Evolutionary conservation across 2,329 filamentous ascomycete species (phyloP).

Genomic region (Sporothrix euskadiensis): DNA sequence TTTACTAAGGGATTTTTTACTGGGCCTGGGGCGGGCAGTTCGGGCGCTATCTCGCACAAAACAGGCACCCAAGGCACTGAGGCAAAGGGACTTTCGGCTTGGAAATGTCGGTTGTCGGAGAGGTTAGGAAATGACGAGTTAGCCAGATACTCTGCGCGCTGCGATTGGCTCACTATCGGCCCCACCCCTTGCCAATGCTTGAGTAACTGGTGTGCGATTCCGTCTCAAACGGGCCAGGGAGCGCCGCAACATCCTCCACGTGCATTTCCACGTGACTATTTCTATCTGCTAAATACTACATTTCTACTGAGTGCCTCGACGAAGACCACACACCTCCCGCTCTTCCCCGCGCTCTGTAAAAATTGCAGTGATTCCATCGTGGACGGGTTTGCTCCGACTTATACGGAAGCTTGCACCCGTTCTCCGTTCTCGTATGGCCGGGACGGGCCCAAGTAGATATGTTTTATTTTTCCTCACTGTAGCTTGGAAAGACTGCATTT

Average conservation of each 20-base stretch:
- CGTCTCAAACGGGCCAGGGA: not conserved
- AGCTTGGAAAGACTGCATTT: not conserved
- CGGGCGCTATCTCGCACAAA: conserved; percentile 5
- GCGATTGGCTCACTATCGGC: conserved; percentile 21
- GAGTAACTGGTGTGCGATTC: conserved; percentile 8
- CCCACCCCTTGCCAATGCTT: not conserved
- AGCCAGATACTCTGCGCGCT: not conserved
- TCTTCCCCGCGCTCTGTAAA: not conserved
- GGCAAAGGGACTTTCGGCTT: conserved; percentile 25
- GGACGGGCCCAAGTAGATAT: not conserved
- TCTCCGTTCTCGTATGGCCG: not conserved
- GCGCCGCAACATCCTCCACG: conserved; percentile 11
- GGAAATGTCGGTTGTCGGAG: conserved; percentile 30
- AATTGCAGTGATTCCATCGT: not conserved
- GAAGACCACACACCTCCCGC: too few relatives aligned
- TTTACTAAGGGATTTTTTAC: conserved; percentile 17
- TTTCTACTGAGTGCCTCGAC: not conserved
- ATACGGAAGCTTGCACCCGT: conserved; percentile 21
- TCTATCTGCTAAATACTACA: too few relatives aligned
- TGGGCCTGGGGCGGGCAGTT: conserved; percentile 18
- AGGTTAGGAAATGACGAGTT: conserved; percentile 30
- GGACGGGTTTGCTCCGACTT: not conserved
- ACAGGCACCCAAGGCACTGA: not conserved
- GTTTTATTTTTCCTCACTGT: not conserved
- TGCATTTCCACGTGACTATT: conserved; percentile 24